phyloP scores from a whole-genome alignment of 2,329 filamentous ascomycete genomes.

The Epichloe brachyelytri region DNA sequence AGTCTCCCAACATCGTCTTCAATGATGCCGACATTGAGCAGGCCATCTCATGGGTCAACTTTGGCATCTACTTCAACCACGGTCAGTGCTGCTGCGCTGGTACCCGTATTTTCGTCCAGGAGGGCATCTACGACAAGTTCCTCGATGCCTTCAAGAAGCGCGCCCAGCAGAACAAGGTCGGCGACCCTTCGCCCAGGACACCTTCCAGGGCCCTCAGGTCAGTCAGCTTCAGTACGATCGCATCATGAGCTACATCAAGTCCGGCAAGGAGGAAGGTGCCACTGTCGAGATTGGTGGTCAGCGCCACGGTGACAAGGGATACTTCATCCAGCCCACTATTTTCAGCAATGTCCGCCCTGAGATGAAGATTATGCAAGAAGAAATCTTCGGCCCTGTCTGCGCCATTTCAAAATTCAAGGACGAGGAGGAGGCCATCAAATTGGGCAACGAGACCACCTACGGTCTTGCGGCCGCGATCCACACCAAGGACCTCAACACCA shows the following conservation, averaged over 20 bases:
- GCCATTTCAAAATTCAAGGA: slow-evolving; percentile 77
- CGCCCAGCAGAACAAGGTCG: slow-evolving; percentile 61
- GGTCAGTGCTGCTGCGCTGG: slow-evolving; percentile 61
- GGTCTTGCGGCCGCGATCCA: slow-evolving; percentile 75
- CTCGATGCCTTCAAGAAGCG: slow-evolving; percentile 67
- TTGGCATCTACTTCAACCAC: slow-evolving; percentile 53
- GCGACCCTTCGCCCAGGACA: slow-evolving; percentile 65
- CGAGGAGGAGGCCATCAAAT: slow-evolving; percentile 62
- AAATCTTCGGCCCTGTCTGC: slow-evolving; percentile 85
- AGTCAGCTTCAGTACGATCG: slow-evolving; percentile 77
- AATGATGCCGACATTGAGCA: slow-evolving; percentile 66
- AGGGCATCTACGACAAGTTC: slow-evolving; percentile 80
- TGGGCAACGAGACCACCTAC: slow-evolving; percentile 66
- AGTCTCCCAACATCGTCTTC: slow-evolving; percentile 72
- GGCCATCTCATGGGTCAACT: slow-evolving; percentile 67
- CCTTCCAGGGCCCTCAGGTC: slow-evolving; percentile 83
- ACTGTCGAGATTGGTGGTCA: slow-evolving; percentile 42
- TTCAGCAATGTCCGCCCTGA: slow-evolving; percentile 68
- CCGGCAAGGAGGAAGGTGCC: slow-evolving; percentile 46
- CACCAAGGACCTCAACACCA: slow-evolving; percentile 71
- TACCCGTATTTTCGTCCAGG: slow-evolving; percentile 76
- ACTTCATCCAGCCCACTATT: slow-evolving; percentile 87
- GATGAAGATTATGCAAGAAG: slow-evolving; percentile 87
- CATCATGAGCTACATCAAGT: slow-evolving; percentile 72
- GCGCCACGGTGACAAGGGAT: slow-evolving; percentile 60